These are phyloP conservation scores for Apiotrichum sp. DNA, from an alignment of 1,284 basidiomycete species.

Conservation along the genomic window DNA sequence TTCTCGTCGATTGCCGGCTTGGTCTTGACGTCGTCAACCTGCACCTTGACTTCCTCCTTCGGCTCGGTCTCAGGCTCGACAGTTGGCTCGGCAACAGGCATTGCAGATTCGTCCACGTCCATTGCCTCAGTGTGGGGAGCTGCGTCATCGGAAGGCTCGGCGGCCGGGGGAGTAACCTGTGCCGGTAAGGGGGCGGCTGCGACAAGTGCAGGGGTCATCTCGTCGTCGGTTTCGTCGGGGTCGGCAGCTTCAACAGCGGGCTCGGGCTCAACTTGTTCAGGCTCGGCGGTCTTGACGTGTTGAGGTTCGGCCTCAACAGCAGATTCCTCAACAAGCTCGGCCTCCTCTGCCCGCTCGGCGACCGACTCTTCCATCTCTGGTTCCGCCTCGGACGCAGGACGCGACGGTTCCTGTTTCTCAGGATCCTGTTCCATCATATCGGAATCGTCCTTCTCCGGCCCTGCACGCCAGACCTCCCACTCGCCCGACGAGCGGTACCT, in stretches of 20 bases:
- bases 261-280: not conserved
- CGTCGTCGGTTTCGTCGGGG: constrained; percentile 8
- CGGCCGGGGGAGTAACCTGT: too few relatives aligned
- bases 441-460: constrained; percentile 1
- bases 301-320: constrained; percentile 1
- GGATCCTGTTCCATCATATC: not conserved
- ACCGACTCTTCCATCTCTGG: not conserved
- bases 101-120: constrained; percentile 1
- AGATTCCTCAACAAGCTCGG: not conserved
- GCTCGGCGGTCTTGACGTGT: not conserved
- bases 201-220: not conserved
- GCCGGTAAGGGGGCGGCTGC: not conserved
- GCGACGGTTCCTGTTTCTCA: not conserved
- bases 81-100: not conserved
- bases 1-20: not conserved
- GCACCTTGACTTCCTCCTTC: too few relatives aligned
- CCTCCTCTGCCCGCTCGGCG: not conserved
- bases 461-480: constrained; percentile 18
- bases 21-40: not conserved
- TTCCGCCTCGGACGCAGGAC: not conserved
- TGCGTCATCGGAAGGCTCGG: too few relatives aligned
- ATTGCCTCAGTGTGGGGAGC: not conserved
- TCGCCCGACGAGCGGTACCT: constrained; percentile 16
- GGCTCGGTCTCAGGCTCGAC: not conserved
- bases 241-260: not conserved